Percentiles rank a stretch among this genome's conserved stretches.
Evolutionary conservation across 306 rosid genomes (phyloP).

Genomic region (Dicorynia guianensis): DNA sequence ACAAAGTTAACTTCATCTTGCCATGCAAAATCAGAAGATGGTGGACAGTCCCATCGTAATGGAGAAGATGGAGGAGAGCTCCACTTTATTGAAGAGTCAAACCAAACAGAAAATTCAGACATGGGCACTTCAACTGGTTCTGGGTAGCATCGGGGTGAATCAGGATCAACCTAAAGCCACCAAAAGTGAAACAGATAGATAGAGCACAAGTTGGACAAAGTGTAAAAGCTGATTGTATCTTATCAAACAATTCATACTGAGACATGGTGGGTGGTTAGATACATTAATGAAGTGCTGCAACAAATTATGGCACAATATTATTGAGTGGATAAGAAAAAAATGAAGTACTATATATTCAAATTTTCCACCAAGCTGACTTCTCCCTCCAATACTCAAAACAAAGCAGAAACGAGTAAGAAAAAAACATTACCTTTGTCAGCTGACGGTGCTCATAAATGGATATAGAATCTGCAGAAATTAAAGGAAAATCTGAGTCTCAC

Average conservation of each 20-base stretch:
- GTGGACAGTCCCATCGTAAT: slow-evolving; percentile 33
- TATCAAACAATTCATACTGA: background rate
- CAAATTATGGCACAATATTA: background rate
- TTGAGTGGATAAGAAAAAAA: background rate
- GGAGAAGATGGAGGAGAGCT: slow-evolving; percentile 53
- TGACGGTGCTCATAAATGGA: slow-evolving; percentile 14
- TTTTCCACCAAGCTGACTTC: slow-evolving; percentile 11
- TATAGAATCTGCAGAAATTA: slow-evolving; percentile 41
- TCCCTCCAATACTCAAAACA: slow-evolving; percentile 19
- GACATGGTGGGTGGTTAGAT: background rate
- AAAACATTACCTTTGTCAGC: slow-evolving; percentile 37
- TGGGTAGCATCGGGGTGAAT: slow-evolving; percentile 47
- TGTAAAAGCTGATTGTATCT: background rate
- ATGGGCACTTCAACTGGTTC: slow-evolving; percentile 44
- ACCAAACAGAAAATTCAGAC: slow-evolving; percentile 46
- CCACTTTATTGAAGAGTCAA: slow-evolving; percentile 33
- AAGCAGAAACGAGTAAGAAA: background rate
- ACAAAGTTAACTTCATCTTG: slow-evolving; percentile 35
- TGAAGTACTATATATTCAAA: background rate
- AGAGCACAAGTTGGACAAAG: background rate
- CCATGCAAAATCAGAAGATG: slow-evolving; percentile 42
- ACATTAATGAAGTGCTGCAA: slow-evolving; percentile 17
- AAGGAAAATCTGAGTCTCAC: background rate
- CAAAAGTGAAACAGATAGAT: background rate
- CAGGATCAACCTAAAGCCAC: slow-evolving; percentile 40